These are phyloP conservation scores for Paraurostyla sp. DNA, from an alignment of 73 alveolate genomes.

Conservation along the genomic window DNA sequence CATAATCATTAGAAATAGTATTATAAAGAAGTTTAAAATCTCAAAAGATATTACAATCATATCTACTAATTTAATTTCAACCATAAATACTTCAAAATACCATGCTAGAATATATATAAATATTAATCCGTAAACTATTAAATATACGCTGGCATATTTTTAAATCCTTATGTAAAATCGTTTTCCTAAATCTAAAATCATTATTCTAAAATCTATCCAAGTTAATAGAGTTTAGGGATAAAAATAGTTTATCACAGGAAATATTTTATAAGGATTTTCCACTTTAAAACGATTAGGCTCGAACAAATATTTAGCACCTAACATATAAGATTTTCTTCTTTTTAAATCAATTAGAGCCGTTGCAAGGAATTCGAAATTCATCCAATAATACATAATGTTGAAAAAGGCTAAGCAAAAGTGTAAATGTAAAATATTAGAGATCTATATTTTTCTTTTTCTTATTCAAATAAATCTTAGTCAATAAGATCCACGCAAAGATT, in stretches of 20 bases:
- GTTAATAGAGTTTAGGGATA: slow-evolving; percentile 31
- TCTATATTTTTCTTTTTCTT: not conserved
- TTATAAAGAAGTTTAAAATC: not conserved
- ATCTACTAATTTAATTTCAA: not conserved
- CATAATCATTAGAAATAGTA: not conserved
- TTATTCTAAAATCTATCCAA: slow-evolving; percentile 16
- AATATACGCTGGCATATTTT: not conserved
- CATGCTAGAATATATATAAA: not conserved
- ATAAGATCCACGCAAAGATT: not conserved
- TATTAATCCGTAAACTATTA: not conserved
- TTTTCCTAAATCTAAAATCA: slow-evolving; percentile 27
- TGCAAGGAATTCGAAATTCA: not conserved
- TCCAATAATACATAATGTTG: not conserved
- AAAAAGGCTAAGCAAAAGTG: not conserved
- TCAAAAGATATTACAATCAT: not conserved
- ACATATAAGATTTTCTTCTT: slow-evolving; percentile 14
- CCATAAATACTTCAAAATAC: not conserved
- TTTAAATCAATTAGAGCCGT: slow-evolving; percentile 11
- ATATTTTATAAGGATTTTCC: not conserved
- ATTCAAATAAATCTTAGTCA: not conserved
- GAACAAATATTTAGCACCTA: not conserved
- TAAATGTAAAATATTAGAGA: not conserved
- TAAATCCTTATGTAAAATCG: slow-evolving; percentile 22
- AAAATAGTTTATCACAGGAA: slow-evolving; percentile 21
- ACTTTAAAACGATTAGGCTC: slow-evolving; percentile 15